Conservation (phyloP, 2,329 filamentous ascomycete species). For the Purpureocillium lavendulum region DNA sequence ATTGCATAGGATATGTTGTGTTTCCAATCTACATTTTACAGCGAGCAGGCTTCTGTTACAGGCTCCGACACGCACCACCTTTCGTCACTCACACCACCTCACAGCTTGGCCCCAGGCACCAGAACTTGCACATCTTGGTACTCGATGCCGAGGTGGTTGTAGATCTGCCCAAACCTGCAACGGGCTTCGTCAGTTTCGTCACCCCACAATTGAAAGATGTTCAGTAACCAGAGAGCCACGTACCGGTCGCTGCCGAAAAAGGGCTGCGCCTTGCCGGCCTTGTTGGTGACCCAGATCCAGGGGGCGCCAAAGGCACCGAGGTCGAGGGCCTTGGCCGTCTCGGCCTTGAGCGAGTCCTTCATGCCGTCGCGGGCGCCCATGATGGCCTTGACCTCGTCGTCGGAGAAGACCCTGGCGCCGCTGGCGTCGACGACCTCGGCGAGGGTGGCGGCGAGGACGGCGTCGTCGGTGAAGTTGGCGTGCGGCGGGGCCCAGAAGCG, state of each 20-base stretch:
- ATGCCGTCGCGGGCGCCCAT: constrained; percentile 41
- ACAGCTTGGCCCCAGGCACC: constrained; percentile 26
- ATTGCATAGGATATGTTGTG: too few relatives aligned
- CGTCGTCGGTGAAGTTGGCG: constrained; percentile 50
- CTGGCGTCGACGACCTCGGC: constrained; percentile 16
- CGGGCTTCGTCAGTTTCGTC: too few relatives aligned
- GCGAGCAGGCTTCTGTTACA: too few relatives aligned
- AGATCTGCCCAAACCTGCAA: constrained; percentile 60
- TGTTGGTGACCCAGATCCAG: constrained; percentile 62
- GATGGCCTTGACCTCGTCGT: constrained; percentile 45
- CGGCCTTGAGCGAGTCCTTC: constrained; percentile 38
- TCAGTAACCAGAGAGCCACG: too few relatives aligned
- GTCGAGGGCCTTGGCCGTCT: constrained; percentile 53
- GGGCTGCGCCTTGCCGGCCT: constrained; percentile 49
- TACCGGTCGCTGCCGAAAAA: constrained; percentile 71
- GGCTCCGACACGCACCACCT: too few relatives aligned
- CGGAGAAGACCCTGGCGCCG: constrained; percentile 32
- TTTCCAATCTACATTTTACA: too few relatives aligned
- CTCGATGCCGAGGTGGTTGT: constrained; percentile 54
- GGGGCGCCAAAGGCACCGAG: constrained; percentile 68
- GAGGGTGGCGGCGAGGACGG: constrained; percentile 35
- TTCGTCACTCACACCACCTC: too few relatives aligned
- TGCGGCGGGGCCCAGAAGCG: constrained; percentile 55
- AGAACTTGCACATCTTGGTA: constrained; percentile 41
- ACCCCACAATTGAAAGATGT: too few relatives aligned